Evolutionary conservation across 2,329 filamentous ascomycete species (phyloP).

Genomic region (Alternaria gaisen): DNA sequence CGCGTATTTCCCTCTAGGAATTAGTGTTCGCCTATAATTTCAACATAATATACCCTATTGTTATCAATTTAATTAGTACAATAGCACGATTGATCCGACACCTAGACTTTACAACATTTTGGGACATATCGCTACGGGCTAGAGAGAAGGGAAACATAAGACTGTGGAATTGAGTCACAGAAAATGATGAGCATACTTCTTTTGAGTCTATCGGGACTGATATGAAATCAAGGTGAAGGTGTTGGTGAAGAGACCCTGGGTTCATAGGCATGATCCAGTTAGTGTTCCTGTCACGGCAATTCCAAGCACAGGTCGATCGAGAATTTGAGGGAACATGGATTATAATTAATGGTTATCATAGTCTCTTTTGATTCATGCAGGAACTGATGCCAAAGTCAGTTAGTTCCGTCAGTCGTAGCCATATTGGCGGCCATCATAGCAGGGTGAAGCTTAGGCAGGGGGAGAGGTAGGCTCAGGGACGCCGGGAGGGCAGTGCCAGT

Average conservation of each 20-base stretch:
- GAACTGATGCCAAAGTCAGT: not conserved
- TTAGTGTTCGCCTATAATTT: not conserved
- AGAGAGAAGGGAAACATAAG: not conserved
- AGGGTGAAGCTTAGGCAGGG: slow-evolving; percentile 20
- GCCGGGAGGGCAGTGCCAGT: slow-evolving; percentile 40
- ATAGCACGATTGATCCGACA: not conserved
- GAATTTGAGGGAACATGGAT: not conserved
- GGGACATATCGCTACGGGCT: not conserved
- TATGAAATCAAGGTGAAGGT: not conserved
- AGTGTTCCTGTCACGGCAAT: not conserved
- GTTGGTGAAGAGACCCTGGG: no score
- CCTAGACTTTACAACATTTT: not conserved
- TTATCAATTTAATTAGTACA: not conserved
- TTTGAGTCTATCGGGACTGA: not conserved
- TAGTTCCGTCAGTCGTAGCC: slow-evolving; percentile 1
- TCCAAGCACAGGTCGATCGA: not conserved
- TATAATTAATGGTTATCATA: slow-evolving; percentile 24
- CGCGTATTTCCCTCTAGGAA: not conserved
- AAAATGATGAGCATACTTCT: not conserved
- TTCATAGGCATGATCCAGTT: not conserved
- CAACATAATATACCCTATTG: no score
- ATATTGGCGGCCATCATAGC: not conserved
- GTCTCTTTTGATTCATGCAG: not conserved
- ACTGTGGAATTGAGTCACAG: not conserved
- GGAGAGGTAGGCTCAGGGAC: slow-evolving; percentile 34